Evolutionary conservation across 164 flowering plant genomes (phyloP).

Genomic region (Magnolia officinalis): DNA sequence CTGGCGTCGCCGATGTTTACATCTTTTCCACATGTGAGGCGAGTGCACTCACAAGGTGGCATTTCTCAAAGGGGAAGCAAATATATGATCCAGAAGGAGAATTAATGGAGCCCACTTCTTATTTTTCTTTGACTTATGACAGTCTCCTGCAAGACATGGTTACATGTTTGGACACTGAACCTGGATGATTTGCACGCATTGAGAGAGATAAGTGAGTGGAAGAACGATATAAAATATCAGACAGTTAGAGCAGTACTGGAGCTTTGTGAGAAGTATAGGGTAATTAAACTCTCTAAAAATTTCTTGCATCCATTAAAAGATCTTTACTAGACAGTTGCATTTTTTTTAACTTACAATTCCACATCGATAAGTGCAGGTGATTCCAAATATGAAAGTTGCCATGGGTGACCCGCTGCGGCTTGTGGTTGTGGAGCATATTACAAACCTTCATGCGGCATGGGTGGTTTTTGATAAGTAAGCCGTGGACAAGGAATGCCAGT

Average conservation of each 20-base stretch:
- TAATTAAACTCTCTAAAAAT: slow-evolving; percentile 4
- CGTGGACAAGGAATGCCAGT: too few species aligned
- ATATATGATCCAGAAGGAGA: too few species aligned
- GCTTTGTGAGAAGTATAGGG: slow-evolving; percentile 30
- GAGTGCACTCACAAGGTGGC: neutral
- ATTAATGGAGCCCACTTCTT: neutral
- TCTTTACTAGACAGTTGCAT: neutral
- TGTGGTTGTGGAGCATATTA: slow-evolving; percentile 40
- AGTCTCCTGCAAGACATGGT: slow-evolving; percentile 34
- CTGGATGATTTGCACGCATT: slow-evolving; percentile 16
- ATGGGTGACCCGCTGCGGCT: slow-evolving; percentile 44
- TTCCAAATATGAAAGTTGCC: slow-evolving; percentile 38
- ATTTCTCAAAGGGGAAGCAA: too few species aligned
- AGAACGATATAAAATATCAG: slow-evolving; percentile 21
- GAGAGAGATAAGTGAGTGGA: slow-evolving; percentile 20
- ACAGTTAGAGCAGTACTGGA: slow-evolving; percentile 22
- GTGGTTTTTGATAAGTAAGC: slow-evolving; percentile 54
- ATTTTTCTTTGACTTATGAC: neutral
- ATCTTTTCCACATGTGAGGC: neutral
- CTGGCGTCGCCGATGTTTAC: neutral
- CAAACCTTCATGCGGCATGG: slow-evolving; percentile 44
- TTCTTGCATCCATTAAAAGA: neutral
- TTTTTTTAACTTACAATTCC: neutral
- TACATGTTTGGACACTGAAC: slow-evolving; percentile 31
- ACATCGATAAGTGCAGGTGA: slow-evolving; percentile 29